Conservation (phyloP, 2,329 filamentous ascomycete genomes). For the Colletotrichum tanaceti region DNA sequence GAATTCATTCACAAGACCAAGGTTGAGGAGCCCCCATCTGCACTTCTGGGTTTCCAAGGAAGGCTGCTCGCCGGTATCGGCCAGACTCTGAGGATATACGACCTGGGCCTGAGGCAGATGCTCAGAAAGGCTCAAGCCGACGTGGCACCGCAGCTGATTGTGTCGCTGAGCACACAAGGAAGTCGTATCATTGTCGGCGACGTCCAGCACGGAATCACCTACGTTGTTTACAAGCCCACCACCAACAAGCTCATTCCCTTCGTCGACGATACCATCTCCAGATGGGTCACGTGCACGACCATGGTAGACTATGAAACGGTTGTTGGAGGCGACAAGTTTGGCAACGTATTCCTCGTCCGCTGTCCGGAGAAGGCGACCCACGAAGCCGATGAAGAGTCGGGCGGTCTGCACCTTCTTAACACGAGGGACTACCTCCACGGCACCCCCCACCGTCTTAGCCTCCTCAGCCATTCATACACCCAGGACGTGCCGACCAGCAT, state of each 20-base stretch:
- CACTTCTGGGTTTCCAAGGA: constrained; percentile 93
- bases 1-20: constrained; percentile 98
- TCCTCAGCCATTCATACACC: constrained; percentile 89
- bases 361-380: constrained; percentile 87
- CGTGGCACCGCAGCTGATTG: constrained; percentile 84
- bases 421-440: constrained; percentile 92
- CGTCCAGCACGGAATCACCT: constrained; percentile 90
- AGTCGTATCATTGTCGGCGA: constrained; percentile 93
- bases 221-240: constrained; percentile 91
- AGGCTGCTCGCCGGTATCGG: constrained; percentile 88
- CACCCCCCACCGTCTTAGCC: constrained; percentile 82
- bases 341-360: constrained; percentile 92
- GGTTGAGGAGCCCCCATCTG: constrained; percentile 87
- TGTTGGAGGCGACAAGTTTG: constrained; percentile 96
- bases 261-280: constrained; percentile 86
- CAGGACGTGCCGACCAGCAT: constrained; percentile 94
- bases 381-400: constrained; percentile 91
- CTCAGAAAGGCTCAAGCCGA: constrained; percentile 90
- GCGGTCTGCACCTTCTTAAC: constrained; percentile 90
- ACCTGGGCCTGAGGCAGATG: constrained; percentile 91
- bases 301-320: constrained; percentile 99
- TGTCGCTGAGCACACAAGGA: constrained; percentile 88
- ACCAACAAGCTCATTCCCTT: constrained; percentile 95
- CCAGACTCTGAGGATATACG: constrained; percentile 85
- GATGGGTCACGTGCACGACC: constrained; percentile 89